These are phyloP conservation scores for Sugiyamaella lignohabitans DNA, from an alignment of 805 yeast genomes.

Conservation along the genomic window DNA sequence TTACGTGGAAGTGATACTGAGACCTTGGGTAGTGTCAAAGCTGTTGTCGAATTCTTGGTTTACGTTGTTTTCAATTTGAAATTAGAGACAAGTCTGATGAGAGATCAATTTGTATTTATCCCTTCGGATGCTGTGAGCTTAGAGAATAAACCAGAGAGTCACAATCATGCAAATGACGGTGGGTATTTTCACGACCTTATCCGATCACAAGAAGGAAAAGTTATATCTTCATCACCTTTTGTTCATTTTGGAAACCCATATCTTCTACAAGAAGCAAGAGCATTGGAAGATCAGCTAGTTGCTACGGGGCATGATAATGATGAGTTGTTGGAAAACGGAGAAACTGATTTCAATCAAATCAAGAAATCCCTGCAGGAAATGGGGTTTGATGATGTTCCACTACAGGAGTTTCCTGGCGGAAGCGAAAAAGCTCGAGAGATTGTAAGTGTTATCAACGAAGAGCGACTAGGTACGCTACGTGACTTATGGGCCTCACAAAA, in stretches of 20 bases:
- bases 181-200: constrained; percentile 20
- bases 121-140: constrained; percentile 20
- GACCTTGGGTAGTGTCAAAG: constrained; percentile 58
- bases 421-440: constrained; percentile 34
- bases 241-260: constrained; percentile 69
- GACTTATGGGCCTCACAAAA: constrained; percentile 35
- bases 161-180: constrained; percentile 10
- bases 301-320: constrained; percentile 16
- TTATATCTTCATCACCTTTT: constrained; percentile 79
- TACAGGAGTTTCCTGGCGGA: constrained; percentile 34
- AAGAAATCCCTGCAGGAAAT: constrained; percentile 4
- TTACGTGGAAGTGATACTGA: constrained; percentile 73
- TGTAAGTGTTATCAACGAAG: constrained; percentile 31
- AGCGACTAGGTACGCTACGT: constrained; percentile 26
- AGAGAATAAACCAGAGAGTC: neutral
- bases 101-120: constrained; percentile 55
- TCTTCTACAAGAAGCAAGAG: constrained; percentile 48
- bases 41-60: constrained; percentile 72
- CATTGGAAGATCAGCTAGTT: constrained; percentile 39
- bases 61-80: constrained; percentile 72
- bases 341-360: constrained; percentile 9
- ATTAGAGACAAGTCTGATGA: constrained; percentile 67
- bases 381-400: neutral
- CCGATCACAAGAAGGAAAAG: constrained; percentile 34
- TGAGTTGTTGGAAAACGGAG: constrained; percentile 12